These are phyloP conservation scores for Jasminum sambac DNA, from an alignment of 257 asterid genomes.

Conservation along the genomic window DNA sequence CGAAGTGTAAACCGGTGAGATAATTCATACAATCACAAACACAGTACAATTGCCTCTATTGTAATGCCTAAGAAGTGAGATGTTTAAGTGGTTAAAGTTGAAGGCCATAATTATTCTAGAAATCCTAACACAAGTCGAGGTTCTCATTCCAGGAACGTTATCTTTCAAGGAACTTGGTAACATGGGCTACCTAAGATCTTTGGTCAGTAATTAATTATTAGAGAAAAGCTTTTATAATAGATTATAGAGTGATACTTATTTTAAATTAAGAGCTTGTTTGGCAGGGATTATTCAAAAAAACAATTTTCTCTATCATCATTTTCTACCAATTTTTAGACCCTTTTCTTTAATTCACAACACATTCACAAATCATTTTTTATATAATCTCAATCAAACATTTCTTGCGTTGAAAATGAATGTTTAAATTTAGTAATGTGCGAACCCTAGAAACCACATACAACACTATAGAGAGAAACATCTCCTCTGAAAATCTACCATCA, in stretches of 20 bases:
- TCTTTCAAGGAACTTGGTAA: not conserved
- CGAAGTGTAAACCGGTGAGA: not conserved
- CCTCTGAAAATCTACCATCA: not conserved
- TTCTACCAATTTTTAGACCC: no score
- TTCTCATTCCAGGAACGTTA: not conserved
- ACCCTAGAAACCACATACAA: not conserved
- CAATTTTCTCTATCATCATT: no score
- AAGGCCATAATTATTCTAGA: not conserved
- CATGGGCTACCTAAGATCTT: not conserved
- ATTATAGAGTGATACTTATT: not conserved
- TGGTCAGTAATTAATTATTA: not conserved
- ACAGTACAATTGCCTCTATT: not conserved
- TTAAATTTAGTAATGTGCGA: not conserved
- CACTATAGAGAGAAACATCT: not conserved
- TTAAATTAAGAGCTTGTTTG: not conserved
- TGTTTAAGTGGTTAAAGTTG: not conserved
- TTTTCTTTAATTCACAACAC: no score
- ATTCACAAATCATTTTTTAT: no score
- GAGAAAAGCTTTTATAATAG: not conserved
- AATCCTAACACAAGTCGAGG: not conserved
- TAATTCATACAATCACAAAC: not conserved
- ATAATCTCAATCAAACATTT: no score
- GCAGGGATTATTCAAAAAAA: no score
- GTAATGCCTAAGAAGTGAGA: not conserved
- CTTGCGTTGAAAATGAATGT: not conserved